A percentile compares a stretch with the other conserved stretches of the same genome.
Conservation (phyloP, 805 yeast species). For the Saturnispora zaruensis region DNA sequence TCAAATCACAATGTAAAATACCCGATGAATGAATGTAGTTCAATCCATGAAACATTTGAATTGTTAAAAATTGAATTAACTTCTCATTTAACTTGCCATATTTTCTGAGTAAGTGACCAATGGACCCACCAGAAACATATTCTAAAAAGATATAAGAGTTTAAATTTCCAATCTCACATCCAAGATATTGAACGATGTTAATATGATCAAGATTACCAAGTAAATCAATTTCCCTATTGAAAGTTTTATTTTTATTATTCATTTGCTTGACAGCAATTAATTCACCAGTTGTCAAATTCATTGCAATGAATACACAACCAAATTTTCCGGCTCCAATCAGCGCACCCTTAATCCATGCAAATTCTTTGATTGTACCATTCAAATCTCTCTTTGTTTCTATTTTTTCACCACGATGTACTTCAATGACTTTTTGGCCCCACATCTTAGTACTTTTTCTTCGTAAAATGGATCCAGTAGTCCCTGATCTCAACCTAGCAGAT, state of each 20-base stretch:
- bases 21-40: slow-evolving; percentile 83
- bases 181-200: slow-evolving; percentile 92
- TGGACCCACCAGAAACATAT: slow-evolving; percentile 97
- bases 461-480: slow-evolving; percentile 30
- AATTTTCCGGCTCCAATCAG: slow-evolving; percentile 94
- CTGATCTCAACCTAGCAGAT: slow-evolving; percentile 5
- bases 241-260: slow-evolving; percentile 52
- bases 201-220: slow-evolving; percentile 89
- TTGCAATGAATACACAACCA: slow-evolving; percentile 85
- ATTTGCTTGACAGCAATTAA: slow-evolving; percentile 99
- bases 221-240: slow-evolving; percentile 85
- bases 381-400: slow-evolving; percentile 40
- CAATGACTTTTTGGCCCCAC: slow-evolving; percentile 95
- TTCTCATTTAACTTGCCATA: slow-evolving; percentile 81
- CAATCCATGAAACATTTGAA: slow-evolving; percentile 76
- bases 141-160: slow-evolving; percentile 84
- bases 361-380: slow-evolving; percentile 62
- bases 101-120: slow-evolving; percentile 72
- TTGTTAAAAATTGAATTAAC: slow-evolving; percentile 60
- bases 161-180: slow-evolving; percentile 70
- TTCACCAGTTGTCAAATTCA: slow-evolving; percentile 94
- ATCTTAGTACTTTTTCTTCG: slow-evolving; percentile 81
- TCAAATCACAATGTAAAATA: slow-evolving; percentile 86
- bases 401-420: slow-evolving; percentile 64
- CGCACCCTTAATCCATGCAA: slow-evolving; percentile 98